Evolutionary conservation across 2,329 filamentous ascomycete species (phyloP).

Genomic region (Trichophyton equinum): DNA sequence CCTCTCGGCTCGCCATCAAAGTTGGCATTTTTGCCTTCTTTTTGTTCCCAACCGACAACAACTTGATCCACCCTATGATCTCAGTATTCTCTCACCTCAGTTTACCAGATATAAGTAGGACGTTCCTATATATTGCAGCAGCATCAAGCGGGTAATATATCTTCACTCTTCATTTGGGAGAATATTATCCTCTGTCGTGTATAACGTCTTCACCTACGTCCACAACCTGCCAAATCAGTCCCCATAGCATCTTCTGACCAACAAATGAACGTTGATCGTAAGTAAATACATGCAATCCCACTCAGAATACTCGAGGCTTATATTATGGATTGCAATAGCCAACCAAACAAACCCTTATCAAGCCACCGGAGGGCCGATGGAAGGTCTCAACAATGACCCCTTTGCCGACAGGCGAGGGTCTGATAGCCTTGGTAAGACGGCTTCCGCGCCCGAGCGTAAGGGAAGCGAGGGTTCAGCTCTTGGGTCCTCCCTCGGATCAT

Average conservation of each 20-base stretch:
- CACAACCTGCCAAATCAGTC: neutral
- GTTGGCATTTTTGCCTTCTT: neutral
- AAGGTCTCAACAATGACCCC: neutral
- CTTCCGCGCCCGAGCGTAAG: neutral
- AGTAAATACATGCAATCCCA: neutral
- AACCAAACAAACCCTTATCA: neutral
- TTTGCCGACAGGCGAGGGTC: neutral
- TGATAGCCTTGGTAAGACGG: neutral
- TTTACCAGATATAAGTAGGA: neutral
- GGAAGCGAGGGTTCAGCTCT: slow-evolving; percentile 1
- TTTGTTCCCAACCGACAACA: neutral
- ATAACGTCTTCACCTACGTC: neutral
- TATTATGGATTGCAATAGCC: neutral
- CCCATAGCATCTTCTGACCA: neutral
- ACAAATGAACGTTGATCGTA: slow-evolving; percentile 1
- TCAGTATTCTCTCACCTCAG: neutral
- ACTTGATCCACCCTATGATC: neutral
- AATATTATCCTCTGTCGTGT: neutral
- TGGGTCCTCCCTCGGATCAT: neutral
- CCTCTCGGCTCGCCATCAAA: neutral
- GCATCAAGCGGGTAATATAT: neutral
- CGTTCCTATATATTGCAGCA: neutral
- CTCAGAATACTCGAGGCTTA: neutral
- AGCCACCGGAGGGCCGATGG: neutral
- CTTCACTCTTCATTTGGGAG: neutral